These are phyloP conservation scores for Thamnidium elegans DNA, from an alignment of 192 early-diverging fungal species.

Conservation along the genomic window DNA sequence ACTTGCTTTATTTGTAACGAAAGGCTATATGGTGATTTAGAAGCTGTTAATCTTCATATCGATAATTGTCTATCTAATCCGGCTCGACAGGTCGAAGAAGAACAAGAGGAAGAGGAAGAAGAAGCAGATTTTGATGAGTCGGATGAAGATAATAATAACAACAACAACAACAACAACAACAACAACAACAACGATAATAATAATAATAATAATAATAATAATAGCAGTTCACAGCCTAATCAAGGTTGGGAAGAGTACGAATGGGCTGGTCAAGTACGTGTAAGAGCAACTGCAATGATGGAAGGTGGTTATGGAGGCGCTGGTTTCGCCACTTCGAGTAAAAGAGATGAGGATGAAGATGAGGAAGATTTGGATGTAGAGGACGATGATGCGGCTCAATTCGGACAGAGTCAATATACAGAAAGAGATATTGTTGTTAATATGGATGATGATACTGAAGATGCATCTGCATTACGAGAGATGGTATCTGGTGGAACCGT, in stretches of 20 bases:
- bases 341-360: conserved; percentile 56
- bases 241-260: conserved; percentile 69
- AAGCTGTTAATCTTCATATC: conserved; percentile 72
- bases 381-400: conserved; percentile 69
- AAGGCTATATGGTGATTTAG: conserved; percentile 51
- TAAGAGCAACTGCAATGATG: conserved; percentile 76
- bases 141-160: background rate
- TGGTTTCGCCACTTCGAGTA: conserved; percentile 36
- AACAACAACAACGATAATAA: too few relatives aligned
- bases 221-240: background rate
- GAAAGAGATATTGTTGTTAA: conserved; percentile 64
- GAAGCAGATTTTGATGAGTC: conserved; percentile 18
- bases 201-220: background rate
- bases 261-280: conserved; percentile 78
- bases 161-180: too few relatives aligned
- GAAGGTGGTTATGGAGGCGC: conserved; percentile 69
- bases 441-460: conserved; percentile 35
- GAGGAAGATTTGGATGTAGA: conserved; percentile 87
- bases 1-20: conserved; percentile 68
- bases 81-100: conserved; percentile 3
- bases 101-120: conserved; percentile 14
- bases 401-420: conserved; percentile 71
- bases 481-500: conserved; percentile 39
- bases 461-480: conserved; percentile 38
- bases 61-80: conserved; percentile 61